Evolutionary conservation across 352 stramenopile species (phyloP).

Genomic region (Pythium periplocum): DNA sequence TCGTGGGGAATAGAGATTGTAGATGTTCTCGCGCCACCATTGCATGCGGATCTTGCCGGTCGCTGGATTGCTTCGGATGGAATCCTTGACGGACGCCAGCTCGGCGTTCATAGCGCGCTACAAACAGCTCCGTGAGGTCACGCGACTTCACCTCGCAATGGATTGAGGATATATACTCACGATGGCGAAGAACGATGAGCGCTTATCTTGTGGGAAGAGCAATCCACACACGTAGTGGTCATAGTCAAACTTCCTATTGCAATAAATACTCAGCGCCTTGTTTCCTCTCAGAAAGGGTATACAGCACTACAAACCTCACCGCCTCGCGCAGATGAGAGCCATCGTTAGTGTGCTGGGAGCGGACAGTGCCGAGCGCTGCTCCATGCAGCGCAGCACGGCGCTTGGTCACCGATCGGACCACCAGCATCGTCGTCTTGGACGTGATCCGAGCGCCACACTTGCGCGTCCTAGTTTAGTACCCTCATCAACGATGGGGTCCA

Average conservation of each 20-base stretch:
- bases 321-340: constrained; percentile 30
- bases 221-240: constrained; percentile 78
- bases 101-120: constrained; percentile 89
- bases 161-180: constrained; percentile 21
- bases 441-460: constrained; percentile 4
- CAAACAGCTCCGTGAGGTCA: constrained; percentile 1
- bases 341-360: constrained; percentile 20
- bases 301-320: constrained; percentile 26
- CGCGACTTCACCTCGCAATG: neutral
- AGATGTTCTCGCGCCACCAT: constrained; percentile 88
- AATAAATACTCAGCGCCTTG: constrained; percentile 1
- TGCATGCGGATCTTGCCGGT: constrained; percentile 90
- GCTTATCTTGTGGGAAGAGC: constrained; percentile 58
- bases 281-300: neutral
- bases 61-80: constrained; percentile 73
- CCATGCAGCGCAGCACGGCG: neutral
- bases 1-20: constrained; percentile 44
- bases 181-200: constrained; percentile 74
- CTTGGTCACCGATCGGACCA: constrained; percentile 18
- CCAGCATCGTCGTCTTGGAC: constrained; percentile 17
- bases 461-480: constrained; percentile 15
- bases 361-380: constrained; percentile 6
- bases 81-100: constrained; percentile 87
- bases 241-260: constrained; percentile 76
- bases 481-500: constrained; percentile 13